A percentile compares a stretch with the other conserved stretches of the same genome.
Conservation (phyloP, 345 rosid species). For the Trapa incisa region DNA sequence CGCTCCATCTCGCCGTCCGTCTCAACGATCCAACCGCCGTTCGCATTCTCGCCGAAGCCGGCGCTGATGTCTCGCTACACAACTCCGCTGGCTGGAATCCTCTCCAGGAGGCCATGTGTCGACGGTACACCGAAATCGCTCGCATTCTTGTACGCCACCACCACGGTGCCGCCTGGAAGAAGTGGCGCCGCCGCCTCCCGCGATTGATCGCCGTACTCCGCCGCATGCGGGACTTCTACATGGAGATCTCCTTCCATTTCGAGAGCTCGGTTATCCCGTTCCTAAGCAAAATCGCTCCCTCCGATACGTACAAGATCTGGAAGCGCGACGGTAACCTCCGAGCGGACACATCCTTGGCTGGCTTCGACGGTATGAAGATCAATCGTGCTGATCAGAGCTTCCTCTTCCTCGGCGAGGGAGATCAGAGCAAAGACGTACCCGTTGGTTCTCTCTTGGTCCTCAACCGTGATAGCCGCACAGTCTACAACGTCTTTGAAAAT, state of each 20-base stretch:
- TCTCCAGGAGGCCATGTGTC: slow-evolving; percentile 67
- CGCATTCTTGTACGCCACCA: slow-evolving; percentile 33
- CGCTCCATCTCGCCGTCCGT: slow-evolving; percentile 81
- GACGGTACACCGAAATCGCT: slow-evolving; percentile 46
- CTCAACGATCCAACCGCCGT: slow-evolving; percentile 45
- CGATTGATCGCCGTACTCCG: slow-evolving; percentile 52
- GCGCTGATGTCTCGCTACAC: slow-evolving; percentile 67
- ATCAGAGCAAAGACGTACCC: slow-evolving; percentile 32
- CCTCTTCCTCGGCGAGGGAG: slow-evolving; percentile 79
- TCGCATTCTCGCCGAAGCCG: slow-evolving; percentile 40
- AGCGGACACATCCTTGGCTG: slow-evolving; percentile 71
- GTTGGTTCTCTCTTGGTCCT: slow-evolving; percentile 66
- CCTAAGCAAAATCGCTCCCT: slow-evolving; percentile 76
- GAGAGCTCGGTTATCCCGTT: slow-evolving; percentile 94
- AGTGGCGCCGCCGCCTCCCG: slow-evolving; percentile 86
- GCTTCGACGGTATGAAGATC: slow-evolving; percentile 82
- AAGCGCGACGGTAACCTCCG: slow-evolving; percentile 84
- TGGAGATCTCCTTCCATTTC: slow-evolving; percentile 85
- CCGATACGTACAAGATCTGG: slow-evolving; percentile 95
- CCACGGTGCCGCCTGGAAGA: slow-evolving; percentile 67
- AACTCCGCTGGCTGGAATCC: slow-evolving; percentile 80
- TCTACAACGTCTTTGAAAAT: slow-evolving; percentile 65
- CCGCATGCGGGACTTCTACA: slow-evolving; percentile 86
- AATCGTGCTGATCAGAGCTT: slow-evolving; percentile 84
- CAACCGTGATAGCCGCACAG: slow-evolving; percentile 55